Conservation (phyloP, 345 rosid species). For the Lenwebbia sp. region DNA sequence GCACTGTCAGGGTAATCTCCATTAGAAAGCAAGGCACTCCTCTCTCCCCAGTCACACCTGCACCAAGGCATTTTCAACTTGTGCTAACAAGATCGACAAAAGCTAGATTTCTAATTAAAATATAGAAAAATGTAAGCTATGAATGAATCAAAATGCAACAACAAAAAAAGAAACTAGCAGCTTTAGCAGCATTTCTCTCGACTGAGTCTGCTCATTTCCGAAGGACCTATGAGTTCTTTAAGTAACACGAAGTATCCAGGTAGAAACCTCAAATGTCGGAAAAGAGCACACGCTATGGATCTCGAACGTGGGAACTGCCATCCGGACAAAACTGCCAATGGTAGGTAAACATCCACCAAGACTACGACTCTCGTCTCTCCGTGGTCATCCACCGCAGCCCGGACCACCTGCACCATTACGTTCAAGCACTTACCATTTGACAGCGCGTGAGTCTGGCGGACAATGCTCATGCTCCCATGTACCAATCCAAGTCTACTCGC, state of each 20-base stretch:
- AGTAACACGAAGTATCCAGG: neutral
- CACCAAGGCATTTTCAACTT: slow-evolving; percentile 7
- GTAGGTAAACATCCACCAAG: slow-evolving; percentile 69
- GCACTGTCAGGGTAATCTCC: slow-evolving; percentile 16
- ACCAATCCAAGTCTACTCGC: slow-evolving; percentile 57
- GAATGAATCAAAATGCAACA: neutral
- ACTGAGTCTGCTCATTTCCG: neutral
- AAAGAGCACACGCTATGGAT: slow-evolving; percentile 50
- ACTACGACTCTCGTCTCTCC: slow-evolving; percentile 47
- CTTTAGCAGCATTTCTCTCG: neutral
- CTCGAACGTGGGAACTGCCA: slow-evolving; percentile 76
- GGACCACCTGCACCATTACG: slow-evolving; percentile 33
- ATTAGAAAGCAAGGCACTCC: slow-evolving; percentile 39
- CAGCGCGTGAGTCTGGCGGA: slow-evolving; percentile 53
- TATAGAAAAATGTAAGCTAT: neutral
- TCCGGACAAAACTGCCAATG: slow-evolving; percentile 54
- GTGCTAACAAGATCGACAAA: neutral
- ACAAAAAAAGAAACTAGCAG: neutral
- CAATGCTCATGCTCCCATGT: slow-evolving; percentile 71
- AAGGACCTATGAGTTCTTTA: neutral
- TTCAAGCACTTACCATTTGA: slow-evolving; percentile 45
- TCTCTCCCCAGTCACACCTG: slow-evolving; percentile 87
- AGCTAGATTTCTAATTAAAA: neutral
- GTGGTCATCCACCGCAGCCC: slow-evolving; percentile 15
- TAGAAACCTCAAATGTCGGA: slow-evolving; percentile 69